These are phyloP conservation scores for Testicularia cyperi DNA, from an alignment of 1,284 basidiomycete genomes.

Conservation along the genomic window DNA sequence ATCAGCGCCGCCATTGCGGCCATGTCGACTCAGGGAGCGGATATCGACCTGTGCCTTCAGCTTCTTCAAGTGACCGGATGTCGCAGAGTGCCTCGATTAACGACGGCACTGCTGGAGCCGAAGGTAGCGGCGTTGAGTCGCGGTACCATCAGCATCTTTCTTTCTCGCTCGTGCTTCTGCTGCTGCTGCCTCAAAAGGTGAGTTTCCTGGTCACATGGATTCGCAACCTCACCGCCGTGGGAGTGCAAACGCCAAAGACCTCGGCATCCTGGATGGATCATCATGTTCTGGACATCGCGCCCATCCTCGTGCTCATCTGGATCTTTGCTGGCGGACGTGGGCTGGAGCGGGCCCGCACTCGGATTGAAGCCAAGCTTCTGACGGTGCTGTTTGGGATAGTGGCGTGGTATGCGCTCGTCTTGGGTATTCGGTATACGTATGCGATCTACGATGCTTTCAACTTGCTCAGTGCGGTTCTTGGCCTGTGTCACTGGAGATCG, in stretches of 20 bases:
- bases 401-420: conserved; percentile 26
- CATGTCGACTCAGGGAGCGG: background rate
- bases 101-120: background rate
- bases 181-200: conserved; percentile 77
- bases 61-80: no score
- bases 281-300: conserved; percentile 69
- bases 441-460: conserved; percentile 33
- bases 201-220: conserved; percentile 87
- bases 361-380: conserved; percentile 9
- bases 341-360: conserved; percentile 18
- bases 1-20: no score
- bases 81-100: background rate
- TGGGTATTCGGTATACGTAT: conserved; percentile 42
- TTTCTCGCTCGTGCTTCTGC: conserved; percentile 74
- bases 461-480: conserved; percentile 9
- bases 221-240: conserved; percentile 66
- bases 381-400: conserved; percentile 17
- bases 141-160: conserved; percentile 64
- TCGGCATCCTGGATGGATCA: conserved; percentile 65
- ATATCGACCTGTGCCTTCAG: no score
- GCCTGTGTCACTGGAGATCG: conserved; percentile 24
- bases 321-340: conserved; percentile 32
- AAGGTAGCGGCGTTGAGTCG: conserved; percentile 41
- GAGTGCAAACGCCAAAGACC: conserved; percentile 54
- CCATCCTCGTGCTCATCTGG: conserved; percentile 67